phyloP scores from a whole-genome alignment of 2,329 filamentous ascomycete genomes.

The Verticillium klebahnii region DNA sequence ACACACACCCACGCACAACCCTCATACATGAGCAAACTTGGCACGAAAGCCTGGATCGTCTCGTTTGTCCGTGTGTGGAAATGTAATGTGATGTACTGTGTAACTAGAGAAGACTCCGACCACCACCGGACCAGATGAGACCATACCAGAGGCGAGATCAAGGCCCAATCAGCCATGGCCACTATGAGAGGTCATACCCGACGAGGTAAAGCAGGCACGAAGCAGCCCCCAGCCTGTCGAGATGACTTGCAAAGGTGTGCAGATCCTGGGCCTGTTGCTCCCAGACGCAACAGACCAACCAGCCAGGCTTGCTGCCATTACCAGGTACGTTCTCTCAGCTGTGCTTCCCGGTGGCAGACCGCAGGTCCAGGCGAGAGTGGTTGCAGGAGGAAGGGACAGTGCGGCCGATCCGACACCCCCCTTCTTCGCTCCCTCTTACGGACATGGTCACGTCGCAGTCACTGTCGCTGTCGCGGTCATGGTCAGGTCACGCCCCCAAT shows the following conservation, averaged over 20 bases:
- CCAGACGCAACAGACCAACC: no score
- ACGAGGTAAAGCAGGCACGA: background rate
- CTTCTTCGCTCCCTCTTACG: no score
- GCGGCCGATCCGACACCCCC: background rate
- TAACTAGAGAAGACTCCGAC: background rate
- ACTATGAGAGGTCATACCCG: background rate
- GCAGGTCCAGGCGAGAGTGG: background rate
- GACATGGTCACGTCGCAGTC: no score
- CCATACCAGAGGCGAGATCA: background rate
- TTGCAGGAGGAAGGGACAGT: background rate
- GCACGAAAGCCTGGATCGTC: background rate
- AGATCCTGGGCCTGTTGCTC: background rate
- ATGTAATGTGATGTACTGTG: background rate
- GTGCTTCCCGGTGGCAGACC: background rate
- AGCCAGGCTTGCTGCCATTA: no score
- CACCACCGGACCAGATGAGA: background rate
- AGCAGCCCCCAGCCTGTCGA: background rate
- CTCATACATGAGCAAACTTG: background rate
- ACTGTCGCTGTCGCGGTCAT: no score
- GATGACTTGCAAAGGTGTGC: background rate
- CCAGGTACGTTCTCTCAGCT: no score
- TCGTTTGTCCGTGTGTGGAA: no score
- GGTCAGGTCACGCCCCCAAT: no score
- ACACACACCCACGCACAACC: no score
- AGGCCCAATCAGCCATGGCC: background rate